Evolutionary conservation across 331 rosid genomes (phyloP).

Genomic region (Malus hybrid): DNA sequence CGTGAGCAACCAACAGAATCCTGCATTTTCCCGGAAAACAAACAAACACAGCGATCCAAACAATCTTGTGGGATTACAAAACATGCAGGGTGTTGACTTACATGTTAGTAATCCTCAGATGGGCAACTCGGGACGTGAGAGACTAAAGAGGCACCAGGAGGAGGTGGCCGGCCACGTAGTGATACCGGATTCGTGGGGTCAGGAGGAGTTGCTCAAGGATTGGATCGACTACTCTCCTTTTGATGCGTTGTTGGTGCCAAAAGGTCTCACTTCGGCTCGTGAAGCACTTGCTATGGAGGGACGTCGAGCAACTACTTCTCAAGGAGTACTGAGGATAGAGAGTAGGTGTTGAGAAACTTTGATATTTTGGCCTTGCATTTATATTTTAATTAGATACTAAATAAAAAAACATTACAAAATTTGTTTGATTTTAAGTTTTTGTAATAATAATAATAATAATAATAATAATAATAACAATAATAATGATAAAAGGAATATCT

Average conservation of each 20-base stretch:
- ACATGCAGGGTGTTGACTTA: not conserved
- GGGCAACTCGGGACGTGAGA: conserved; percentile 32
- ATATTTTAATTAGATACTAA: not conserved
- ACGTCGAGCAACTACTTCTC: conserved; percentile 20
- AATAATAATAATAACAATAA: no score
- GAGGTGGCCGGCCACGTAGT: conserved; percentile 40
- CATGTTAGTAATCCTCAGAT: not conserved
- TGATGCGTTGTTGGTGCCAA: conserved; percentile 45
- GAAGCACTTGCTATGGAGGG: conserved; percentile 51
- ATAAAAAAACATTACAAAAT: no score
- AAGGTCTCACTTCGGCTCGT: conserved; percentile 45
- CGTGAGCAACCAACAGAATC: conserved; percentile 1
- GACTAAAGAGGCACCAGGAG: conserved; percentile 53
- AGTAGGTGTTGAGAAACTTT: conserved; percentile 13
- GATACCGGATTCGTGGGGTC: conserved; percentile 58
- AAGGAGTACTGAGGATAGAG: conserved; percentile 31
- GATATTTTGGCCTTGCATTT: not conserved
- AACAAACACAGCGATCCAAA: conserved; percentile 3
- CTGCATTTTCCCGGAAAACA: conserved; percentile 20
- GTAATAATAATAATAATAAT: no score
- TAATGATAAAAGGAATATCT: no score
- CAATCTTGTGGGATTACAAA: not conserved
- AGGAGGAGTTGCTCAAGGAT: conserved; percentile 46
- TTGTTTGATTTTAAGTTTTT: no score
- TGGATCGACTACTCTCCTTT: conserved; percentile 54